phyloP scores from a whole-genome alignment of 768 basidiomycete genomes.

The Russula foetens region DNA sequence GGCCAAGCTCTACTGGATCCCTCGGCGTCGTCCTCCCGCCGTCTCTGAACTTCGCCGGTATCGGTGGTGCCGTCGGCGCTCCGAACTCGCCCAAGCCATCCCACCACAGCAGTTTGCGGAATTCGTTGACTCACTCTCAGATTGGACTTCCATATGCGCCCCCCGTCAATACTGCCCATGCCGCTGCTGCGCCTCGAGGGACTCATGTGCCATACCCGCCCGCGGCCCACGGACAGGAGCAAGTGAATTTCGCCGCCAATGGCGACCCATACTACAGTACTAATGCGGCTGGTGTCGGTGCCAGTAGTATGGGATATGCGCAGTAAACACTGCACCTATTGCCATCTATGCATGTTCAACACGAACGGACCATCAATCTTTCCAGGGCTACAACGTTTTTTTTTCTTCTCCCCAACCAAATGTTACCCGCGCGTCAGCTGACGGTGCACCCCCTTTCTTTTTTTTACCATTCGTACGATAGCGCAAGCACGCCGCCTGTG shows the following conservation, averaged over 20 bases:
- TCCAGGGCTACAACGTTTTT: background rate
- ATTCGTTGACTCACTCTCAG: too few species aligned
- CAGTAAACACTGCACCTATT: background rate
- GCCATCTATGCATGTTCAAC: too few species aligned
- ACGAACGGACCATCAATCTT: background rate
- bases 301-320: background rate
- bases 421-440: background rate
- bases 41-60: slow-evolving; percentile 12
- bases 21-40: background rate
- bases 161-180: too few species aligned
- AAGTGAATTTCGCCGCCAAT: background rate
- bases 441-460: background rate
- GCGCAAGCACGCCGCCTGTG: background rate
- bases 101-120: too few species aligned
- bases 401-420: background rate
- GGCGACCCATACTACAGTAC: slow-evolving; percentile 16
- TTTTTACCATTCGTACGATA: background rate
- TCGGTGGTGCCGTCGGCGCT: too few species aligned
- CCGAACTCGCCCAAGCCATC: too few species aligned
- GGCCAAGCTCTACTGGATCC: background rate
- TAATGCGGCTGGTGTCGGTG: background rate
- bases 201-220: slow-evolving; percentile 15
- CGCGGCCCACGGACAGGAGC: too few species aligned
- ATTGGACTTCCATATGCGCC: too few species aligned
- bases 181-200: too few species aligned